A percentile compares a stretch with the other conserved stretches of the same genome.
These are phyloP conservation scores for Metarhizium humberi DNA, from an alignment of 2,329 filamentous ascomycete species.

Conservation along the genomic window DNA sequence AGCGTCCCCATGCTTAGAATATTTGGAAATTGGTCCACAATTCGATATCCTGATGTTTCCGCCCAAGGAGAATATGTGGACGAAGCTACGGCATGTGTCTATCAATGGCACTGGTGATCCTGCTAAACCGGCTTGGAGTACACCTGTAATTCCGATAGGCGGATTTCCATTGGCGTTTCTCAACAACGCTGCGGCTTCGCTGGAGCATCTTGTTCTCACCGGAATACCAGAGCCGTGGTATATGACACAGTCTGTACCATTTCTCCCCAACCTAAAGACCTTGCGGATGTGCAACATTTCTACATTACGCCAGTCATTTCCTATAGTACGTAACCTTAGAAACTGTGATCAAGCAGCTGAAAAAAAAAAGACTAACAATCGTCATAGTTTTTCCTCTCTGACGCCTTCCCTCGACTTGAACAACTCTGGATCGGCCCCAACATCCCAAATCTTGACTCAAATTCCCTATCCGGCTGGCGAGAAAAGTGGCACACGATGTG, in stretches of 20 bases:
- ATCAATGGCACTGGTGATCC: constrained; percentile 6
- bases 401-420: constrained; percentile 16
- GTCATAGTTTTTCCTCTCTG: constrained; percentile 13
- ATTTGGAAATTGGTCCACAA: constrained; percentile 15
- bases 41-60: constrained; percentile 3
- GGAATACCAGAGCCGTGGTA: constrained; percentile 13
- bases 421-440: constrained; percentile 20
- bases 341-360: no score
- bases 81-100: constrained; percentile 6
- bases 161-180: constrained; percentile 9
- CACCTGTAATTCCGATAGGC: constrained; percentile 3
- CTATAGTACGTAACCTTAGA: constrained; percentile 2
- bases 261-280: constrained; percentile 19
- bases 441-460: constrained; percentile 14
- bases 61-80: constrained; percentile 3
- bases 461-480: constrained; percentile 4
- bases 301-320: constrained; percentile 1
- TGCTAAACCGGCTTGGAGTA: constrained; percentile 5
- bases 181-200: constrained; percentile 7
- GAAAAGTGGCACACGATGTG: constrained; percentile 16
- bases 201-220: constrained; percentile 14
- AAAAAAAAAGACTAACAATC: background rate
- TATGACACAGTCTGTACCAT: constrained; percentile 5
- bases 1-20: constrained; percentile 17
- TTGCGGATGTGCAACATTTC: constrained; percentile 16